Evolutionary conservation across 768 basidiomycete genomes (phyloP).

Genomic region (Boletus speciosus): DNA sequence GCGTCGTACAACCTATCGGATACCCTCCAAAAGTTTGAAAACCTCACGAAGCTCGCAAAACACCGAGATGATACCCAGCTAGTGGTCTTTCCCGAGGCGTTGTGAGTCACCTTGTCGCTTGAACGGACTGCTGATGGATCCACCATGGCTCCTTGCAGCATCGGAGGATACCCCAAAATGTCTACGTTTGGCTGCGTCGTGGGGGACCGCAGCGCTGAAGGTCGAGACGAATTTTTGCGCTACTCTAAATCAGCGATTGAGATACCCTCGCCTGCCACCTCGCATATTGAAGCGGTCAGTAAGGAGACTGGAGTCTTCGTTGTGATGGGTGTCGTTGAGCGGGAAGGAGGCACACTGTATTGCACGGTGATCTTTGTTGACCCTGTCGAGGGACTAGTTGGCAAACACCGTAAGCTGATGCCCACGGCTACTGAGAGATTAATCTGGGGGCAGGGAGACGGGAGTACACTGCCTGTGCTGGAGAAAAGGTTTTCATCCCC

Average conservation of each 20-base stretch:
- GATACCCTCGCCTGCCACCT: constrained; percentile 49
- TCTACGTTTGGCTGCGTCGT: constrained; percentile 43
- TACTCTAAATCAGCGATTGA: constrained; percentile 56
- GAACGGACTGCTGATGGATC: background rate
- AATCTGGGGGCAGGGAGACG: constrained; percentile 63
- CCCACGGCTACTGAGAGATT: constrained; percentile 60
- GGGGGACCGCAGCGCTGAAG: constrained; percentile 46
- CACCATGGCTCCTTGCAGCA: constrained; percentile 26
- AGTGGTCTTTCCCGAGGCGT: constrained; percentile 57
- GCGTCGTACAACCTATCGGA: constrained; percentile 42
- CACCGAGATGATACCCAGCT: constrained; percentile 46
- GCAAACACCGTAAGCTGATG: constrained; percentile 61
- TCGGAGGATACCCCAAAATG: constrained; percentile 60
- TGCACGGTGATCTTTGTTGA: constrained; percentile 59
- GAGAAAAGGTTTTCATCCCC: constrained; percentile 36
- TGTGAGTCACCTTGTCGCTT: constrained; percentile 35
- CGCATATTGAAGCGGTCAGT: constrained; percentile 47
- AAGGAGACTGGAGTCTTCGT: constrained; percentile 49
- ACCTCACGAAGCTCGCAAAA: constrained; percentile 42
- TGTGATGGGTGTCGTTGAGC: constrained; percentile 59
- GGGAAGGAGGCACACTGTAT: constrained; percentile 56
- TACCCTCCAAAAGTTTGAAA: constrained; percentile 50
- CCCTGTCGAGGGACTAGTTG: constrained; percentile 49
- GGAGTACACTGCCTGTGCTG: constrained; percentile 49
- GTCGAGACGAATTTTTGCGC: constrained; percentile 56